Evolutionary conservation across 768 basidiomycete species (phyloP).

Genomic region (Trametes cingulata): DNA sequence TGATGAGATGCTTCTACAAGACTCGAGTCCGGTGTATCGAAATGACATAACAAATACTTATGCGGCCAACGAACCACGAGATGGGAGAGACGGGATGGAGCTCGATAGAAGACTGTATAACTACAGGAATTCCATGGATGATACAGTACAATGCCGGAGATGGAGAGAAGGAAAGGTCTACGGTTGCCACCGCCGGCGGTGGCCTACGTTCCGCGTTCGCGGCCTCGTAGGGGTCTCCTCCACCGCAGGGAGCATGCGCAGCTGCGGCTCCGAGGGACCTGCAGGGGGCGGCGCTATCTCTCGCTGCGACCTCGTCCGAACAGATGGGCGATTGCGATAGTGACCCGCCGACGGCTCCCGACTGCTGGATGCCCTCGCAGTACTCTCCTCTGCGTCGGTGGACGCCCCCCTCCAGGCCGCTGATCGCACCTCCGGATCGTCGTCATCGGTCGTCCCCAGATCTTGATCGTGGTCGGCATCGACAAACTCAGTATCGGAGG

Average conservation of each 20-base stretch:
- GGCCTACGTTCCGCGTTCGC: slow-evolving; percentile 45
- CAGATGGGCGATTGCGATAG: slow-evolving; percentile 10
- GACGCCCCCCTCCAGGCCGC: slow-evolving; percentile 9
- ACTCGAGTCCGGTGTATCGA: slow-evolving; percentile 5
- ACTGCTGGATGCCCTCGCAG: slow-evolving; percentile 10
- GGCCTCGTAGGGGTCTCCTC: slow-evolving; percentile 67
- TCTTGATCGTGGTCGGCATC: slow-evolving; percentile 61
- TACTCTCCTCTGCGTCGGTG: slow-evolving; percentile 12
- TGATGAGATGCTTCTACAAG: slow-evolving; percentile 16
- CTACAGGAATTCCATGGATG: slow-evolving; percentile 6
- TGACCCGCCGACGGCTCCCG: slow-evolving; percentile 15
- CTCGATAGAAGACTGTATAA: slow-evolving; percentile 37
- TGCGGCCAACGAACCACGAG: background rate
- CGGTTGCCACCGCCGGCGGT: slow-evolving; percentile 57
- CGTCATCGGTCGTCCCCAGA: slow-evolving; percentile 35
- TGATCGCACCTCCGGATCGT: slow-evolving; percentile 12
- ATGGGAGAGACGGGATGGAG: background rate
- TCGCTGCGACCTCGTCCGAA: slow-evolving; percentile 9
- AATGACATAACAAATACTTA: slow-evolving; percentile 4
- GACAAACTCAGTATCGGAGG: slow-evolving; percentile 54
- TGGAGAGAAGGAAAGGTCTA: slow-evolving; percentile 26
- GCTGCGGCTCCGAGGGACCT: slow-evolving; percentile 31
- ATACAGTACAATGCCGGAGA: slow-evolving; percentile 1
- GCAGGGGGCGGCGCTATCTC: slow-evolving; percentile 3
- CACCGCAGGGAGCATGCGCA: slow-evolving; percentile 39